Conservation (phyloP, 345 rosid species). For the Acer campestre region DNA sequence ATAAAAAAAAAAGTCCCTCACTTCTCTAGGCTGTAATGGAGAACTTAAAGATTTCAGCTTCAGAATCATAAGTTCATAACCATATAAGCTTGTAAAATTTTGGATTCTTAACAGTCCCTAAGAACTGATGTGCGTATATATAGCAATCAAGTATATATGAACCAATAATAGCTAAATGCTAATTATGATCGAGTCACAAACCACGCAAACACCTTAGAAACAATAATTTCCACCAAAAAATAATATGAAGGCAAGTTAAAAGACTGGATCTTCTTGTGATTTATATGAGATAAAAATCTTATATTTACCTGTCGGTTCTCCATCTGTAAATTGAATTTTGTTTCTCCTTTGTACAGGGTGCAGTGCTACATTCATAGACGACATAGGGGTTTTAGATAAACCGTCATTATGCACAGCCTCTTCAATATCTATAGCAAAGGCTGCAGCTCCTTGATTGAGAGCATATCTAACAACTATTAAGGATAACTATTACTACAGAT, state of each 20-base stretch:
- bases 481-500: conserved; percentile 23
- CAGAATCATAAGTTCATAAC: neutral
- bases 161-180: neutral
- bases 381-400: conserved; percentile 27
- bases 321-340: conserved; percentile 28
- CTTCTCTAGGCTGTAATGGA: neutral
- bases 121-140: neutral
- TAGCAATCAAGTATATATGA: neutral
- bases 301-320: conserved; percentile 51
- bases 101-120: neutral
- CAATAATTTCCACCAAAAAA: neutral
- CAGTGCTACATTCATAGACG: conserved; percentile 45
- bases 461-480: conserved; percentile 61
- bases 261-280: neutral
- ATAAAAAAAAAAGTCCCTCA: neutral
- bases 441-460: conserved; percentile 76
- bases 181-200: neutral
- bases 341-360: conserved; percentile 65
- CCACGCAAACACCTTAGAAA: neutral
- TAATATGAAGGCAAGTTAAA: neutral
- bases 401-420: conserved; percentile 34
- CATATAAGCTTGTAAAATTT: neutral
- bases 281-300: neutral
- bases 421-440: conserved; percentile 78
- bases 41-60: neutral